Base-by-base conservation (phyloP, 768 basidiomycete genomes). In the Sarcodon aspratus region DNA sequence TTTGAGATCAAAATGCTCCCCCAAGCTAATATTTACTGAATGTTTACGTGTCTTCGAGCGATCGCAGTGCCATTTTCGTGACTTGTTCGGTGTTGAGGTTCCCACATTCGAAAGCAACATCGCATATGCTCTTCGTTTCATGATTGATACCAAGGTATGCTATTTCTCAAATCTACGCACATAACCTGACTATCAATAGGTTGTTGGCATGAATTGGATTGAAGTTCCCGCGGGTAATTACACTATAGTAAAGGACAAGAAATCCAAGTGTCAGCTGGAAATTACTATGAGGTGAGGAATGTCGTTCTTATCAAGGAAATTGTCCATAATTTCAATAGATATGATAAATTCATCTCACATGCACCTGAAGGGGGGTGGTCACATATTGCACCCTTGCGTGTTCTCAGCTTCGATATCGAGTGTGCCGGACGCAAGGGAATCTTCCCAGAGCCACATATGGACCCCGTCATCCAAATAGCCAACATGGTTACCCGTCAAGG, bases 151-250 rank as follows among this genome's bases (percentile, higher is more conserved):
- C 6, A 83, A 92, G 73, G 94, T 90, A 17, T 2, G 42, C 11
- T 35, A 8, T 33, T 46, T 45, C 31, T 31, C 13, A 18, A 10
- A 6, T 44, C 7, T n/a, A 40, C 17, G 27, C 9, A 3, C 47
- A 27, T 38, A 56, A 33, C 50, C 44, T 15, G 43, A 37, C 2
- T 33, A 3, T 15, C 9, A 50, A 1, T 53, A 93, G 89, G 82
- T 99, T 32, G 83, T 94, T 45, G 96, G 96, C 8, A 98, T 99
- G 96, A 98, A 97, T 61, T 99, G 96, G 95, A 85, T 99, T 47
- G 92, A 98, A 66, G 70, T 96, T 8, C 85, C 85, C 5, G 80
- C 85, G 3, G 88, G 88, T 2, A 79, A 80, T 55, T 99, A 96
- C 59, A 69, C 70, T 10, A 60, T 94, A 15, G 50, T 81, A n/a